These are phyloP conservation scores for Pythium monospermum DNA, from an alignment of 352 stramenopile genomes.

Conservation along the genomic window DNA sequence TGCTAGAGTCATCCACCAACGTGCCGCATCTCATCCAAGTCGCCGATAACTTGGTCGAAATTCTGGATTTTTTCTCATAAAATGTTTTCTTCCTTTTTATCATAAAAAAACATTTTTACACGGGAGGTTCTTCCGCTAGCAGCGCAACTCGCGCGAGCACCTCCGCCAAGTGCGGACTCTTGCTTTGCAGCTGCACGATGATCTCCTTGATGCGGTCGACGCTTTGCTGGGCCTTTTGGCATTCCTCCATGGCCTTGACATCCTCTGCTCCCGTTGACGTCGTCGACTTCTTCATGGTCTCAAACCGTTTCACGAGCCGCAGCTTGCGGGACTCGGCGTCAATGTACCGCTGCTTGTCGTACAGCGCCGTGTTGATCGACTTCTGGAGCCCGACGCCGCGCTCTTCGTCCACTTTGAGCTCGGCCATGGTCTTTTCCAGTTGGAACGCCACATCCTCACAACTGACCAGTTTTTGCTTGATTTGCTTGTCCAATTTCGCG, in stretches of 20 bases:
- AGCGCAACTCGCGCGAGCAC: slow-evolving; percentile 77
- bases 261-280: slow-evolving; percentile 31
- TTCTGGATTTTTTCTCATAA: slow-evolving; percentile 24
- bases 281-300: slow-evolving; percentile 41
- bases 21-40: slow-evolving; percentile 29
- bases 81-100: not conserved
- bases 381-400: slow-evolving; percentile 58
- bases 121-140: slow-evolving; percentile 65
- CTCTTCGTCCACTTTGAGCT: slow-evolving; percentile 82
- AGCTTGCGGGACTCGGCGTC: slow-evolving; percentile 68
- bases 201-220: slow-evolving; percentile 56
- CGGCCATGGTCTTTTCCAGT: slow-evolving; percentile 64
- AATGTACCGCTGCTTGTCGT: slow-evolving; percentile 89
- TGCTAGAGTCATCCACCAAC: slow-evolving; percentile 18
- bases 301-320: slow-evolving; percentile 64
- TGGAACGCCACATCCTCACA: slow-evolving; percentile 70
- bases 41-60: slow-evolving; percentile 22
- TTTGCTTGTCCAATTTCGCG: slow-evolving; percentile 50
- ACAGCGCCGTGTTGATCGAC: slow-evolving; percentile 83
- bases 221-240: slow-evolving; percentile 39
- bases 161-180: slow-evolving; percentile 76
- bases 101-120: slow-evolving; percentile 9
- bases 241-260: slow-evolving; percentile 43
- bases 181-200: slow-evolving; percentile 48
- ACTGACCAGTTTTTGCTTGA: slow-evolving; percentile 53